Conservation (phyloP, 768 basidiomycete species). For the Ramaria sp. region DNA sequence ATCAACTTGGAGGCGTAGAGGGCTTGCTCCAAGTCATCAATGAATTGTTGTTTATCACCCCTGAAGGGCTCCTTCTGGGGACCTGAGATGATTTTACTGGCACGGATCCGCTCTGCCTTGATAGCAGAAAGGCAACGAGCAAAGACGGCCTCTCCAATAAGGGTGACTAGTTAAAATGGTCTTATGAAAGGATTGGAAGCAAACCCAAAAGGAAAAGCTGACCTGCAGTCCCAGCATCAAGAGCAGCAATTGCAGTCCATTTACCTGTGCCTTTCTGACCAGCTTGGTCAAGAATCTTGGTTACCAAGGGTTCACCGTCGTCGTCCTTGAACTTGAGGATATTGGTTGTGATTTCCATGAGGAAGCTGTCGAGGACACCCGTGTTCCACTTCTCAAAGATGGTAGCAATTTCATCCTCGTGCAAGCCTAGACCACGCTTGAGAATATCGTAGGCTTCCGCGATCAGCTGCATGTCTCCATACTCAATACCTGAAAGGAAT, state of each 20-base stretch:
- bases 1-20: slow-evolving; percentile 99
- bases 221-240: slow-evolving; percentile 87
- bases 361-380: slow-evolving; percentile 98
- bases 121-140: slow-evolving; percentile 95
- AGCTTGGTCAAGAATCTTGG: slow-evolving; percentile 91
- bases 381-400: slow-evolving; percentile 96
- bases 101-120: slow-evolving; percentile 91
- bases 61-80: slow-evolving; percentile 90
- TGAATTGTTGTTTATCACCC: slow-evolving; percentile 97
- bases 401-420: slow-evolving; percentile 83
- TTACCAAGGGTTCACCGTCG: slow-evolving; percentile 83
- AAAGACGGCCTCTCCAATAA: slow-evolving; percentile 99
- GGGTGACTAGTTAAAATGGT: slow-evolving; percentile 54
- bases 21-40: slow-evolving; percentile 98
- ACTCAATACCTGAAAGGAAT: slow-evolving; percentile 76
- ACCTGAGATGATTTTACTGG: slow-evolving; percentile 83
- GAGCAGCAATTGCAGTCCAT: slow-evolving; percentile 96
- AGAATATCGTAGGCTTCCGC: slow-evolving; percentile 99
- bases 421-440: slow-evolving; percentile 84
- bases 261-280: slow-evolving; percentile 99
- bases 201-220: slow-evolving; percentile 17
- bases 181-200: slow-evolving; percentile 8
- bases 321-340: slow-evolving; percentile 96
- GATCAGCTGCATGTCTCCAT: slow-evolving; percentile 99
- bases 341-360: slow-evolving; percentile 96